Evolutionary conservation across 805 yeast species (phyloP).

Genomic region (Kodamaea jinghongensis): DNA sequence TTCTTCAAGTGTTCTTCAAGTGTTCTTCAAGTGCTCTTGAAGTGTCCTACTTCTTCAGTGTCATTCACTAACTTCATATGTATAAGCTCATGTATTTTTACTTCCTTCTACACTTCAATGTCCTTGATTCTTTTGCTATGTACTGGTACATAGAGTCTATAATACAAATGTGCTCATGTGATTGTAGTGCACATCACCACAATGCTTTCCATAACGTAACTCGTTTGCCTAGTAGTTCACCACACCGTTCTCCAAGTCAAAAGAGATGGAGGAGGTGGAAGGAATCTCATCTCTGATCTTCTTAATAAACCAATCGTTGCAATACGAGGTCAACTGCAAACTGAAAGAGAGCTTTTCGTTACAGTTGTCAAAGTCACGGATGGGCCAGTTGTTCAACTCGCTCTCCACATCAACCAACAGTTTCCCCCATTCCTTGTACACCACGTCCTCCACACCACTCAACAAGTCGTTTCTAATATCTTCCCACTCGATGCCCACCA

Average conservation of each 20-base stretch:
- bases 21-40: too few relatives aligned
- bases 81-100: too few relatives aligned
- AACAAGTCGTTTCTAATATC: conserved; percentile 37
- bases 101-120: too few relatives aligned
- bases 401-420: conserved; percentile 9
- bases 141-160: too few relatives aligned
- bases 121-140: too few relatives aligned
- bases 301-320: conserved; percentile 24
- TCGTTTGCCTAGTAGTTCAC: conserved; percentile 9
- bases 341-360: conserved; percentile 31
- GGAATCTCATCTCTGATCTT: conserved; percentile 4
- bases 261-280: conserved; percentile 12
- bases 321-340: conserved; percentile 23
- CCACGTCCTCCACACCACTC: conserved; percentile 34
- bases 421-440: conserved; percentile 35
- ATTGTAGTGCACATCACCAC: too few relatives aligned
- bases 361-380: conserved; percentile 32
- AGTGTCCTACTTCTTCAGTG: too few relatives aligned
- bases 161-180: too few relatives aligned
- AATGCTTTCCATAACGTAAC: too few relatives aligned
- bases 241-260: conserved; percentile 28
- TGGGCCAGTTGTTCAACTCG: conserved; percentile 28
- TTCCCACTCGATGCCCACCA: conserved; percentile 44
- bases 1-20: too few relatives aligned
- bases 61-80: too few relatives aligned